phyloP scores from a whole-genome alignment of 2,329 filamentous ascomycete species.

The Ceratocystis cubensis region DNA sequence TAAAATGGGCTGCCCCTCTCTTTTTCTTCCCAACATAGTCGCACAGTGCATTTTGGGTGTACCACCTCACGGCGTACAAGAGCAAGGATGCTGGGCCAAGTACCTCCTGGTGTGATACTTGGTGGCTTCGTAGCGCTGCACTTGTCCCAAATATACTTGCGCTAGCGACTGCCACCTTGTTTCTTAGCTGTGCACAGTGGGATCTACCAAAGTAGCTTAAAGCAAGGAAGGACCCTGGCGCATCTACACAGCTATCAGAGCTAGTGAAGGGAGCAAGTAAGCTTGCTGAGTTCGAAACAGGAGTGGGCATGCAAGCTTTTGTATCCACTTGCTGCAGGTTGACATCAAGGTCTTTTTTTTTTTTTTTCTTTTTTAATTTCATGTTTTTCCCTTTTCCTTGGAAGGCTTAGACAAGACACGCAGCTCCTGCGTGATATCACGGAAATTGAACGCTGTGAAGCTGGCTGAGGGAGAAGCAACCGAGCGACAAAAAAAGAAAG shows the following conservation, averaged over 20 bases:
- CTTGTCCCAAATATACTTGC: background rate
- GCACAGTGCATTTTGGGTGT: slow-evolving; percentile 8
- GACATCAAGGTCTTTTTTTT: slow-evolving; percentile 2
- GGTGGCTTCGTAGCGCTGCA: slow-evolving; percentile 5
- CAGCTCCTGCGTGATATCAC: no score
- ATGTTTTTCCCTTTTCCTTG: no score
- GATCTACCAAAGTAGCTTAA: background rate
- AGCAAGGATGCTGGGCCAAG: background rate
- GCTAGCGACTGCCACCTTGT: slow-evolving; percentile 2
- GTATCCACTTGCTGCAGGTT: slow-evolving; percentile 1
- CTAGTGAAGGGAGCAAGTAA: background rate
- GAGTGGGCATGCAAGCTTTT: background rate
- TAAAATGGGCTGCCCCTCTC: background rate
- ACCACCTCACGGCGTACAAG: slow-evolving; percentile 7
- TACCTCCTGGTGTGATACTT: slow-evolving; percentile 9
- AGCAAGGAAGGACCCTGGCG: slow-evolving; percentile 8
- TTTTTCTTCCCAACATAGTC: background rate
- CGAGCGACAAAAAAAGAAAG: no score
- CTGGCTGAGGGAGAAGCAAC: no score
- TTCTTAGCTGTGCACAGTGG: background rate
- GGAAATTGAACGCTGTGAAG: no score
- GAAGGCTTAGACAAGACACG: background rate
- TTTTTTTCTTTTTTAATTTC: no score
- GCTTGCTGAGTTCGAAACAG: background rate
- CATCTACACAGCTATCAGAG: background rate